Evolutionary conservation across 176 grass and related monocot genomes (phyloP), one percentile per base, ranked within the genome.

Genomic region (Musa beccarii): DNA sequence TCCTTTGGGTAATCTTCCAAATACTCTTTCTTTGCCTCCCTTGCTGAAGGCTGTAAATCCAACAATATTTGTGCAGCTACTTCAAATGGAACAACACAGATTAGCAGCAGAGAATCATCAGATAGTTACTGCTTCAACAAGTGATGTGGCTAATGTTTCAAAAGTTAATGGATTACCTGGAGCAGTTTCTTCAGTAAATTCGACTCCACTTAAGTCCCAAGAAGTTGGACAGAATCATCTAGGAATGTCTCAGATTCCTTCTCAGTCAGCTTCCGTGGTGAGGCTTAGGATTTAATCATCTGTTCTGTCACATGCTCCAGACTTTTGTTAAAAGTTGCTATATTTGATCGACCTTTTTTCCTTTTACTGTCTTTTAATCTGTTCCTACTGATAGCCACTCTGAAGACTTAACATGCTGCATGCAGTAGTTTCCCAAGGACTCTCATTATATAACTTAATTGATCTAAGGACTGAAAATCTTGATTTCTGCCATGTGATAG

Each of bases 41-140:
- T 76, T 89, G 23, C 77, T 89, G 25, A 89, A 99, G 78, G 88
- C 95, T 72, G 83, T 84, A 34, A 94, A 99, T 69, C 88, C 95
- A 20, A 68, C 88, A 65, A 78, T 94, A 76, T 75, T 99, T 10
- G 74, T 94, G 86, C 83, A 94, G 67, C 88, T 88, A 78, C 72
- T 94, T 72, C 86, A 94, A 87, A 86, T 87, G 74, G 87, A 89
- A 83, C 84, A 89, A 28, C 91, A 99, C 78, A 80, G 71, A 75
- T 80, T 81, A 74, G 76, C 88, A 70, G 50, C 79, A 71, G 88
- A 89, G 77, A 59, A 74, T 53, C 86, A 88, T 76, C 79, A 79
- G 51, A 90, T 73, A 67, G 21, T 17, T 68, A 43, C 21, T 86
- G 76, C 24, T 66, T 75, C 78, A 54, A 51, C 66, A 66, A 61